Conservation (phyloP, 2,329 filamentous ascomycete species). For the Penicillium sp. region DNA sequence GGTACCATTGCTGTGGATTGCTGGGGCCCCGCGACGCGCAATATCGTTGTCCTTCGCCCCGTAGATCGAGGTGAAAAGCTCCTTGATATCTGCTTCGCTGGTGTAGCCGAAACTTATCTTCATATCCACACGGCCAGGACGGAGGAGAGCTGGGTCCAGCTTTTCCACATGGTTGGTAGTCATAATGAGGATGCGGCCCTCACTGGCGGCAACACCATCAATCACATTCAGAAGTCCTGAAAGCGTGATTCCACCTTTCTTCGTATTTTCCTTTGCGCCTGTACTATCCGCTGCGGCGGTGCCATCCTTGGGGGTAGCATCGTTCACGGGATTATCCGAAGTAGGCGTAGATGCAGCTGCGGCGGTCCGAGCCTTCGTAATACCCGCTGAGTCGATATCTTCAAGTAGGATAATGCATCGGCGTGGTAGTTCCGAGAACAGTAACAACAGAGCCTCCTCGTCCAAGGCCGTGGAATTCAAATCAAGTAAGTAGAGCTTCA, state of each 20-base stretch:
- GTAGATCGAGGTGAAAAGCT: slow-evolving; percentile 45
- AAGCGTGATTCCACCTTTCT: slow-evolving; percentile 56
- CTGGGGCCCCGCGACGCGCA: slow-evolving; percentile 12
- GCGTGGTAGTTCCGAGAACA: slow-evolving; percentile 67
- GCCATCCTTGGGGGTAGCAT: slow-evolving; percentile 1
- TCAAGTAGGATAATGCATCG: slow-evolving; percentile 73
- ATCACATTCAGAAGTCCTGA: slow-evolving; percentile 69
- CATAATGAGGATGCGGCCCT: slow-evolving; percentile 72
- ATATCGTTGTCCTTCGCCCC: slow-evolving; percentile 33
- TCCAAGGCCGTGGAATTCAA: slow-evolving; percentile 62
- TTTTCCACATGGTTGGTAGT: slow-evolving; percentile 67
- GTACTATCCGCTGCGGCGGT: slow-evolving; percentile 20
- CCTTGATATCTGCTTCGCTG: slow-evolving; percentile 35
- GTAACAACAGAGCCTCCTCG: slow-evolving; percentile 63
- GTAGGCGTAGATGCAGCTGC: not conserved
- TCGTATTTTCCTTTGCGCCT: slow-evolving; percentile 2
- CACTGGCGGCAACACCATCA: slow-evolving; percentile 67
- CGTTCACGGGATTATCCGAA: not conserved
- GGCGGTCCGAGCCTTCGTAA: slow-evolving; percentile 56
- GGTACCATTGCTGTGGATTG: slow-evolving; percentile 2
- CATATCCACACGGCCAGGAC: slow-evolving; percentile 67
- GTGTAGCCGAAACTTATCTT: slow-evolving; percentile 57
- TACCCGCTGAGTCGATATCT: slow-evolving; percentile 72
- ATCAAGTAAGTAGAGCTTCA: slow-evolving; percentile 71
- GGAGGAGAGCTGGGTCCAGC: slow-evolving; percentile 63